Evolutionary conservation across 805 yeast genomes (phyloP), one percentile per base, ranked within the genome.

Genomic region (Limtongozyma cylindracea): DNA sequence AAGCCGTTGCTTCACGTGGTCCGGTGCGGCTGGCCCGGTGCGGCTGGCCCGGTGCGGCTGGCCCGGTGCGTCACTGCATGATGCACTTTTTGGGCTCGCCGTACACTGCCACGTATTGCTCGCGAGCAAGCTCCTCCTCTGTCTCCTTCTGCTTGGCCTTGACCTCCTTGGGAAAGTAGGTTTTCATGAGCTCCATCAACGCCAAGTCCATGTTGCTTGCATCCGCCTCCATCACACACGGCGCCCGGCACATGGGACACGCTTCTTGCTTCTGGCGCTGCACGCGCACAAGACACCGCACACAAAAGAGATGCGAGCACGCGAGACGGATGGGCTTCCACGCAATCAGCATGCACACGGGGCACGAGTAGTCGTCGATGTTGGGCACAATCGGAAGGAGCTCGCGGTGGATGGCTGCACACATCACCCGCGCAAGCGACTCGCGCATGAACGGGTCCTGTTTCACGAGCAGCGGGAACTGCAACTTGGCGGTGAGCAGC

Each of bases 311-410:
- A 35, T 72, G 88, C 2, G 56, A 56, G 38, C 88, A 72, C 7
- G 40, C 43, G 10, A 72, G 44, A 21, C 65, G 43, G 21, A 72
- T 65, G 3, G 88, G 88, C 32, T 70, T 68, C 43, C 56, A 72
- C 1, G 80, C 78, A 20, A 72, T 53, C 3, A 61, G 53, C 38
- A 61, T 56, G 36, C 88, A 72, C 7, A 72, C 62, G 1, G 82
- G 77, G 35, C 88, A 72, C 2, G 62, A 46, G 33, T 70, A 72
- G 37, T 73, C 84, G 21, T 72, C 82, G 4, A 73, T 42, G 37
- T 70, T 82, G 2, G 88, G 88, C 2, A 70, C 45, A 2, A 72
- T 39, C 14, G 56, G 51, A 17, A 72, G 38, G 10, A 72, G 39
- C 13, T 61, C 49, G 12, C 47, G 48, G 15, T 68, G 56, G 16